These are phyloP conservation scores for Suillus subaureus DNA, from an alignment of 768 basidiomycete species.

Conservation along the genomic window DNA sequence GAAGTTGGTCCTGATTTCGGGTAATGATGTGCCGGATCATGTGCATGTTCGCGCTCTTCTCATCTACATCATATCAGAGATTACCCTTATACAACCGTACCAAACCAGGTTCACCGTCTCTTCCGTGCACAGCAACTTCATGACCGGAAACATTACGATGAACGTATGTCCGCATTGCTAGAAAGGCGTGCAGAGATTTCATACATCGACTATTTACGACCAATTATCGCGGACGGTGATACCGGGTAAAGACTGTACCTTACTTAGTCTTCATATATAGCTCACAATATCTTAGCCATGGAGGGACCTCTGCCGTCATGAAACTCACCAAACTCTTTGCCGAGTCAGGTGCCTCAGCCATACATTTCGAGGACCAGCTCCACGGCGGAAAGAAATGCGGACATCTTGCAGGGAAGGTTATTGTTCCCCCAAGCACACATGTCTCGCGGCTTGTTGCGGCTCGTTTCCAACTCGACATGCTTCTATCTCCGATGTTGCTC, in stretches of 20 bases:
- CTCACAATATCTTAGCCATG: slow-evolving; percentile 60
- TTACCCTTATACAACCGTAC: slow-evolving; percentile 95
- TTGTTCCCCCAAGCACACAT: slow-evolving; percentile 89
- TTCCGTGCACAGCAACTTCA: slow-evolving; percentile 92
- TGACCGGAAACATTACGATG: slow-evolving; percentile 92
- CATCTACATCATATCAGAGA: slow-evolving; percentile 51
- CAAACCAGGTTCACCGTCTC: slow-evolving; percentile 91
- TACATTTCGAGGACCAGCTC: slow-evolving; percentile 93
- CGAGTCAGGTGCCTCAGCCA: slow-evolving; percentile 89
- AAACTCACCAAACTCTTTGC: slow-evolving; percentile 93
- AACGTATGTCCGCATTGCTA: slow-evolving; percentile 65
- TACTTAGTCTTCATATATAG: background rate
- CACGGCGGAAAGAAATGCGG: slow-evolving; percentile 97
- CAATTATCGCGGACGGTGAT: slow-evolving; percentile 94
- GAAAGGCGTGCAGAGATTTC: slow-evolving; percentile 71
- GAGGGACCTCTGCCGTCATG: slow-evolving; percentile 92
- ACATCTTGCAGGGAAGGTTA: slow-evolving; percentile 88
- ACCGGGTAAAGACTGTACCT: slow-evolving; percentile 65
- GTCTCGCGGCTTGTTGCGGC: slow-evolving; percentile 82
- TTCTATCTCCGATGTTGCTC: slow-evolving; percentile 85
- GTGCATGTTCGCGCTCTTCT: background rate
- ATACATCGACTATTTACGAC: slow-evolving; percentile 85
- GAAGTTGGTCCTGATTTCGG: slow-evolving; percentile 93
- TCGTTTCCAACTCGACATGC: slow-evolving; percentile 88
- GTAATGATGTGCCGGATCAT: slow-evolving; percentile 36